These are phyloP conservation scores for sorghum (Sorghum bicolor) DNA, from an alignment of 176 grass and related monocot genomes.

Conservation along the genomic window Sorghum_bicolor_NCBIv3 NC_012879.2:1150001-1150500, in stretches of 20 bases:
- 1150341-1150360: conserved; percentile 93
- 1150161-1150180: not conserved
- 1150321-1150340: conserved; percentile 97
- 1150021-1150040: not conserved
- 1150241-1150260: not conserved
- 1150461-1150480: not conserved
- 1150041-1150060: not conserved
- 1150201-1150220: not conserved
- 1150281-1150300: conserved; percentile 41
- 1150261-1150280: conserved; percentile 21
- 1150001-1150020: conserved; percentile 6
- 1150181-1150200: not conserved
- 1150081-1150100: not conserved
- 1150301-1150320: conserved; percentile 58
- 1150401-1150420: not conserved
- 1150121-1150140: not conserved
- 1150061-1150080: not conserved
- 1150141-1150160: not conserved
- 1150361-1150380: conserved; percentile 90
- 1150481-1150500: not conserved
- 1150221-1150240: not conserved
- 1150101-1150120: not conserved
- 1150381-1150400: not conserved
- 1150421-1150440: not conserved
- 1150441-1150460: not conserved